Percentiles rank a stretch among this genome's conserved stretches.
Evolutionary conservation across 2,329 filamentous ascomycete genomes (phyloP).

Genomic region (Fusarium gaditjirri): DNA sequence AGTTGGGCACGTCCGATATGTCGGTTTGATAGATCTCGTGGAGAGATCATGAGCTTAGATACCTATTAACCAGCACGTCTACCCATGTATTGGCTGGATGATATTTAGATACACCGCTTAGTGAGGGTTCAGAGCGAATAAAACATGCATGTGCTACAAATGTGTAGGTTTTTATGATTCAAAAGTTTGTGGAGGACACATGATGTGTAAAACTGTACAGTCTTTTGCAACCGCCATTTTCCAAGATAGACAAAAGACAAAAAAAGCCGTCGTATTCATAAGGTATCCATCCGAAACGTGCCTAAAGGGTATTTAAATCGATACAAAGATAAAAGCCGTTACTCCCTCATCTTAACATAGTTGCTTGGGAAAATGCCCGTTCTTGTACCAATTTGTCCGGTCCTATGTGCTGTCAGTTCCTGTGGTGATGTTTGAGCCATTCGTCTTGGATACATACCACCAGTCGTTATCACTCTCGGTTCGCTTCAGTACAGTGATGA

Average conservation of each 20-base stretch:
- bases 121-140: background rate
- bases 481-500: slow-evolving; percentile 94
- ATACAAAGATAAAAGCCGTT: slow-evolving; percentile 31
- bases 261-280: slow-evolving; percentile 13
- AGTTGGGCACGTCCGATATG: background rate
- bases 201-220: background rate
- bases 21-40: background rate
- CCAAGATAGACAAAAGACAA: slow-evolving; percentile 4
- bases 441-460: slow-evolving; percentile 71
- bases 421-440: no score
- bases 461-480: slow-evolving; percentile 95
- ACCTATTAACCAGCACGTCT: background rate
- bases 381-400: slow-evolving; percentile 83
- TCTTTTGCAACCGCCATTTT: background rate
- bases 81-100: background rate
- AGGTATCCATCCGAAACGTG: slow-evolving; percentile 25
- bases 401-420: slow-evolving; percentile 63
- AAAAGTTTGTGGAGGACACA: background rate
- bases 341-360: slow-evolving; percentile 74
- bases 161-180: background rate
- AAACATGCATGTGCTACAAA: background rate
- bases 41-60: background rate
- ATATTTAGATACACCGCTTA: background rate
- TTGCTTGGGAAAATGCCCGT: slow-evolving; percentile 95
- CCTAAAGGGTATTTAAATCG: slow-evolving; percentile 39